A percentile compares a stretch with the other conserved stretches of the same genome.
Conservation (phyloP, 2,329 filamentous ascomycete species). For the Cladosporium velox region DNA sequence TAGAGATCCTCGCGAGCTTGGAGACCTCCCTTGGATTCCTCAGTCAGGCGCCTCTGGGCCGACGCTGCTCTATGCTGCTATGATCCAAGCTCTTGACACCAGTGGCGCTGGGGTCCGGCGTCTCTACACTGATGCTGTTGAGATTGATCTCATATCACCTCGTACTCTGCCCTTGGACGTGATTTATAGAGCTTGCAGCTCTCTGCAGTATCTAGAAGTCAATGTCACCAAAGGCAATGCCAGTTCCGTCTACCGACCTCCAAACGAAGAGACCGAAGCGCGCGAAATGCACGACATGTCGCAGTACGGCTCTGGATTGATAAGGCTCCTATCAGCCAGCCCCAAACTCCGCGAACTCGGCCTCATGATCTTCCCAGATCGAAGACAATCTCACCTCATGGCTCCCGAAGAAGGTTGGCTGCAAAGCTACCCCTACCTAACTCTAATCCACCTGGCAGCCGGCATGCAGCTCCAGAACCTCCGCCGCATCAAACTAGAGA, state of each 20-base stretch:
- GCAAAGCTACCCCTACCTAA: constrained; percentile 28
- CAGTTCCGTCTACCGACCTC: background rate
- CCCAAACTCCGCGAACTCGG: constrained; percentile 31
- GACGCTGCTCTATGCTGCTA: constrained; percentile 32
- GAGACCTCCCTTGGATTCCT: background rate
- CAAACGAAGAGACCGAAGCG: background rate
- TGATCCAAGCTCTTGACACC: constrained; percentile 28
- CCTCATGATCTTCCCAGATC: constrained; percentile 32
- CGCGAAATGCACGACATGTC: background rate
- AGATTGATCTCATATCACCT: constrained; percentile 33
- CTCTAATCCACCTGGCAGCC: constrained; percentile 24
- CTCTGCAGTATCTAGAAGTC: constrained; percentile 35
- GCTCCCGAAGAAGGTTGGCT: constrained; percentile 30
- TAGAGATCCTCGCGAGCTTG: constrained; percentile 33
- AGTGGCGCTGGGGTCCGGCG: constrained; percentile 26
- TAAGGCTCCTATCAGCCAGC: constrained; percentile 28
- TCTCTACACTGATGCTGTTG: constrained; percentile 38
- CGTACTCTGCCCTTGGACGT: constrained; percentile 24
- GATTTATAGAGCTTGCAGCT: constrained; percentile 28
- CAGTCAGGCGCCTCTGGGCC: constrained; percentile 25
- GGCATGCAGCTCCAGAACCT: constrained; percentile 26
- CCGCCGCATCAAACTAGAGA: constrained; percentile 36
- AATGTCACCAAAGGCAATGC: constrained; percentile 26
- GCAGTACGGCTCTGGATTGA: constrained; percentile 27
- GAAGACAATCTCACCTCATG: constrained; percentile 28